Base-by-base conservation (phyloP, 2,329 filamentous ascomycete genomes). In the Colletotrichum costaricense region DNA sequence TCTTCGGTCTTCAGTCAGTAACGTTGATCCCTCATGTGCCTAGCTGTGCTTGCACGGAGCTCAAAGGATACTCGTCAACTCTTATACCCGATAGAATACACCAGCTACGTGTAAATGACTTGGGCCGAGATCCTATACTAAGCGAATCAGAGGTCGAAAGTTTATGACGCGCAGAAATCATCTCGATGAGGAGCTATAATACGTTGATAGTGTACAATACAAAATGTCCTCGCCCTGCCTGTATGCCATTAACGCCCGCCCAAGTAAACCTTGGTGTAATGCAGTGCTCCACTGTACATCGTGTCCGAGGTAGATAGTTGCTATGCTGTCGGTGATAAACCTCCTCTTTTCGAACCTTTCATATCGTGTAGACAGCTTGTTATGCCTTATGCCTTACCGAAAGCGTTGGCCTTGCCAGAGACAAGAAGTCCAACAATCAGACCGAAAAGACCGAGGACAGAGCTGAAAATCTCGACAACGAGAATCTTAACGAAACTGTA, bases 391-490 rank as follows among this genome's bases (percentile, higher is more conserved):
- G 67, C 76, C 74, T 81, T 80, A 75, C 87, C 87, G 75, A 98
- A 97, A 75, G 95, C 94, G 28, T 86, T 82, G 30, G 97, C 95
- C 84, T 97, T 97, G 82, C 93, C 90, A 72, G 94, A 94, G 65
- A 98, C 90, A 76, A 99, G 88, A 68, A 99, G 89, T 58, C 97
- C 97, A 77, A 99, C 92, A 80, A 99, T 99, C 76, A 99, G 89
- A 72, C 97, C 97, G 80, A 99, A 99, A 4, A 99, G 91, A 76
- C 97, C 97, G 12, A 99, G 89, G 62, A 99, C 96, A 54, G 96
- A 98, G 82, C 95, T 98, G 88, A 99, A 99, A 82, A 99, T 99
- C 85, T 99, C 97, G 80, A 99, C 97, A 78, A 99, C 96, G 65
- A 99, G 92, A 78, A 99, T 98, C 87, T 98, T 98, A 85, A 99